These are phyloP conservation scores for Acer saccharum DNA, from an alignment of 345 rosid genomes.

Conservation along the genomic window DNA sequence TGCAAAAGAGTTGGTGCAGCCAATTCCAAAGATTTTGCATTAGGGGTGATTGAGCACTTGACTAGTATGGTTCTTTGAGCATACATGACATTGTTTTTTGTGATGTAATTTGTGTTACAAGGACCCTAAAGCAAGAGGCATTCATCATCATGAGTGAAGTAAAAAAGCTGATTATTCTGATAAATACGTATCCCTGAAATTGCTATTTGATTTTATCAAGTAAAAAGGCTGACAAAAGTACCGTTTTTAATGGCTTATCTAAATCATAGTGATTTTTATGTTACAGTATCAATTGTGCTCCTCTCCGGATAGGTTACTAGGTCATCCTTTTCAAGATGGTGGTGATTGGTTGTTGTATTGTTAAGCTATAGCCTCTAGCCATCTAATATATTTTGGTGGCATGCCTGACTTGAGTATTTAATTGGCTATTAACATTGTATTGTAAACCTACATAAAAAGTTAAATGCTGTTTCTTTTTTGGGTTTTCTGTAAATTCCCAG, in stretches of 20 bases:
- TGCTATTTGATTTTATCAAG: slow-evolving; percentile 1
- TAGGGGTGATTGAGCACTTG: not conserved
- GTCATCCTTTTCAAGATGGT: too few species aligned
- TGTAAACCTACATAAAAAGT: not conserved
- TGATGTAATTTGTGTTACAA: not conserved
- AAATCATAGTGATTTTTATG: not conserved
- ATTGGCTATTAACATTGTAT: not conserved
- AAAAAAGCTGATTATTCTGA: not conserved
- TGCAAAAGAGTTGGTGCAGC: not conserved
- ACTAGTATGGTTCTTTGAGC: not conserved
- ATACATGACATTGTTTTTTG: not conserved
- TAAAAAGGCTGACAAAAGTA: not conserved
- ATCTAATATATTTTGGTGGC: too few species aligned
- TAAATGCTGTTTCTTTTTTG: not conserved
- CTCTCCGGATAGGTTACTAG: not conserved
- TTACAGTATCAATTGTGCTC: not conserved
- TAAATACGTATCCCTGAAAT: not conserved
- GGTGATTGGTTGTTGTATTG: too few species aligned
- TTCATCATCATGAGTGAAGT: not conserved
- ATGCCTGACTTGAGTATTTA: not conserved
- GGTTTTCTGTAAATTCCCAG: not conserved
- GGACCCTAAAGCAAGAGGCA: not conserved
- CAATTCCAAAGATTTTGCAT: not conserved
- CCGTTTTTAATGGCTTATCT: not conserved
- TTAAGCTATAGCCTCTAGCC: too few species aligned